Evolutionary conservation across 179 eudicot species (phyloP).

Genomic region (Spergularia azorica): DNA sequence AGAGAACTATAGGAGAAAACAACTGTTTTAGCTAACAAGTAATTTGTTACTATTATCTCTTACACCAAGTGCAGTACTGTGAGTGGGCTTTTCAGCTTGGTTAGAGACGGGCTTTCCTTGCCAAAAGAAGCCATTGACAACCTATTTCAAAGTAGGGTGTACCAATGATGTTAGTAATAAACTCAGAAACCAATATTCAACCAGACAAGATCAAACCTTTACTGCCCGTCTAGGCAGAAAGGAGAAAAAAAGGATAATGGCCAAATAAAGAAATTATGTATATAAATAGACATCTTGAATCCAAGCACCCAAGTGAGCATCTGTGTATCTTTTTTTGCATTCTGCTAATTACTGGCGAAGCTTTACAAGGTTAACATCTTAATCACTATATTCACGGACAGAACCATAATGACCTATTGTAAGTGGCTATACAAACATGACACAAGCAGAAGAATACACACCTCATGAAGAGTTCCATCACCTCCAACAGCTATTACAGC

Average conservation of each 20-base stretch:
- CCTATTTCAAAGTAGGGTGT: slow-evolving; percentile 44
- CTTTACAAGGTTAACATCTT: background rate
- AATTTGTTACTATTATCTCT: slow-evolving; percentile 30
- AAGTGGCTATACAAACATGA: background rate
- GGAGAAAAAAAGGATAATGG: background rate
- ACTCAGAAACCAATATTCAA: background rate
- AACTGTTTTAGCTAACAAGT: background rate
- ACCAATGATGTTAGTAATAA: background rate
- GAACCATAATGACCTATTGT: too few species aligned
- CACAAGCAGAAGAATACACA: slow-evolving; percentile 31
- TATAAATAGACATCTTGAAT: background rate
- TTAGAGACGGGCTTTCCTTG: slow-evolving; percentile 60
- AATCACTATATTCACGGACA: background rate
- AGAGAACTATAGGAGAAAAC: background rate
- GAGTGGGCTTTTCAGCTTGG: slow-evolving; percentile 35
- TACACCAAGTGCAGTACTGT: slow-evolving; percentile 82
- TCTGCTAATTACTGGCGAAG: background rate
- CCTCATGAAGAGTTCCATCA: slow-evolving; percentile 99
- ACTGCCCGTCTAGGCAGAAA: background rate
- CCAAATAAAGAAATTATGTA: background rate
- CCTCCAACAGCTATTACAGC: slow-evolving; percentile 98
- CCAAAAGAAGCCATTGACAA: slow-evolving; percentile 89
- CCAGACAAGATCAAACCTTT: background rate
- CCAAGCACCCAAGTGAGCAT: background rate
- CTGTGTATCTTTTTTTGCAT: background rate